Evolutionary conservation across 176 grass and related monocot genomes (phyloP).

Genomic region (Cymbopogon citratus): DNA sequence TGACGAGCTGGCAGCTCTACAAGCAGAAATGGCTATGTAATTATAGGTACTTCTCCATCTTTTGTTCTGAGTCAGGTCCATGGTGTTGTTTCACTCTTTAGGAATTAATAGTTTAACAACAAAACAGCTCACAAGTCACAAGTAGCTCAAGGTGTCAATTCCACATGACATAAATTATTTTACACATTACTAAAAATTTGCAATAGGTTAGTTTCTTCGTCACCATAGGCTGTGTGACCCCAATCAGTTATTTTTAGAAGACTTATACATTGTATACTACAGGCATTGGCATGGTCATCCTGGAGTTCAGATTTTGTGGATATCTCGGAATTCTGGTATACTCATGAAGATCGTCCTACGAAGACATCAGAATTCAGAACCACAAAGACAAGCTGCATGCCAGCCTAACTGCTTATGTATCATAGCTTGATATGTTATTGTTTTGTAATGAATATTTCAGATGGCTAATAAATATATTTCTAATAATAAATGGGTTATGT

Average conservation of each 20-base stretch:
- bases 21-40: conserved; percentile 96
- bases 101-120: not conserved
- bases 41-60: conserved; percentile 34
- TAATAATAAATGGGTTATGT: no score
- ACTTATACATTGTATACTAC: not conserved
- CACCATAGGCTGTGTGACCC: not conserved
- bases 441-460: conserved; percentile 33
- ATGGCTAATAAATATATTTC: conserved; percentile 15
- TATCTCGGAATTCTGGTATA: conserved; percentile 18
- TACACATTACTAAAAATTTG: not conserved
- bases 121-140: not conserved
- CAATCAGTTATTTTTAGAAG: not conserved
- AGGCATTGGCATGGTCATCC: conserved; percentile 8
- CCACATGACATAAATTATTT: not conserved
- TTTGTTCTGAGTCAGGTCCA: not conserved
- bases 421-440: conserved; percentile 28
- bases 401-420: conserved; percentile 23
- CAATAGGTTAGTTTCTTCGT: not conserved
- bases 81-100: not conserved
- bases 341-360: conserved; percentile 20
- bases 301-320: conserved; percentile 12
- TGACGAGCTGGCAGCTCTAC: conserved; percentile 81
- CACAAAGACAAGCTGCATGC: conserved; percentile 14
- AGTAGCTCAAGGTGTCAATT: not conserved
- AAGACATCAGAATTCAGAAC: conserved; percentile 28